Evolutionary conservation across 371 early-diverging fungal genomes (phyloP).

Genomic region (Mucor saturninus): DNA sequence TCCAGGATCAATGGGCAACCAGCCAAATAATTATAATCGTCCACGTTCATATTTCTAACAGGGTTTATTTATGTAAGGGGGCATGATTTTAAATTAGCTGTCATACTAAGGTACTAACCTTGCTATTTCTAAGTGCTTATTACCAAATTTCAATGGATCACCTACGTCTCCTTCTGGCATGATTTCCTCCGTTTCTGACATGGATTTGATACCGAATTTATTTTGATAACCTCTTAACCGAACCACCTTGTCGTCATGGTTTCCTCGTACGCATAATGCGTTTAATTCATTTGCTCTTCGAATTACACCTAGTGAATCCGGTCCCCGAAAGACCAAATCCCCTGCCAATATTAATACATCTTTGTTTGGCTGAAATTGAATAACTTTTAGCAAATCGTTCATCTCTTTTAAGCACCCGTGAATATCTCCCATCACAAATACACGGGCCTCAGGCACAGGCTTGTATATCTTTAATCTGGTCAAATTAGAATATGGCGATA

Average conservation of each 20-base stretch:
- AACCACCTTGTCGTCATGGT: slow-evolving; percentile 75
- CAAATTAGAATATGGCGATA: slow-evolving; percentile 45
- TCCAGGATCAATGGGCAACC: slow-evolving; percentile 65
- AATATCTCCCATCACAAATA: slow-evolving; percentile 74
- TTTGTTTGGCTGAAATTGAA: slow-evolving; percentile 38
- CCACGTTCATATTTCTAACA: slow-evolving; percentile 40
- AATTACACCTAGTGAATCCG: slow-evolving; percentile 64
- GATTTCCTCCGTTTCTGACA: slow-evolving; percentile 12
- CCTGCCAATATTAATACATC: slow-evolving; percentile 71
- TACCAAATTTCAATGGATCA: slow-evolving; percentile 41
- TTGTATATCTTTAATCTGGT: slow-evolving; percentile 21
- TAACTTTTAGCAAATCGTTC: slow-evolving; percentile 45
- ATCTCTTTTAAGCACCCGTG: slow-evolving; percentile 68
- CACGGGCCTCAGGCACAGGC: slow-evolving; percentile 29
- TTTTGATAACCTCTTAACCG: slow-evolving; percentile 57
- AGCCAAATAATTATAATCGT: slow-evolving; percentile 58
- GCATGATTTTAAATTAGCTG: slow-evolving; percentile 32
- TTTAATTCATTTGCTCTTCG: slow-evolving; percentile 49
- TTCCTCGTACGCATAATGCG: slow-evolving; percentile 71
- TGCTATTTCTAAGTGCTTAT: slow-evolving; percentile 43
- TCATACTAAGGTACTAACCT: slow-evolving; percentile 26
- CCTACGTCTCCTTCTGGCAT: slow-evolving; percentile 41
- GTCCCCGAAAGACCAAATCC: slow-evolving; percentile 71
- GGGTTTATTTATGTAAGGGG: neutral
- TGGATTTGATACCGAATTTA: slow-evolving; percentile 20